Evolutionary conservation across 2,329 filamentous ascomycete species (phyloP), one percentile per base, ranked within the genome.

Genomic region (Xylariaceae sp.): DNA sequence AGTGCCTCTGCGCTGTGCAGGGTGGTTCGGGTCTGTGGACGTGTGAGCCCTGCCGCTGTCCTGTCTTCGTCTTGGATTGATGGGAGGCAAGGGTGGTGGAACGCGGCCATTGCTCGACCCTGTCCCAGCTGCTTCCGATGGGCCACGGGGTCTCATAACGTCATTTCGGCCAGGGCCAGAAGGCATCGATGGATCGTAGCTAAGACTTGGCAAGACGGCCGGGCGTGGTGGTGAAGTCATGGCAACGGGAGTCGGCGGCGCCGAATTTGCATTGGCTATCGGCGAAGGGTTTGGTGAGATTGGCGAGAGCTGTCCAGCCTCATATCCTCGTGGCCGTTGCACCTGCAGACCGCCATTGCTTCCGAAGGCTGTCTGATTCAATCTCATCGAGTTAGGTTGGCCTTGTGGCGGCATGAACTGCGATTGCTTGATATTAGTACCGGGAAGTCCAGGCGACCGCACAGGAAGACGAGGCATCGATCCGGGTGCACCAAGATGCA

Each of bases 71-170:
- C 77, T 72, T 27, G 80, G 80, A 59, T 83, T 83, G 61, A 83
- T 78, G 1, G 80, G 79, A 2, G 80, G 80, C 33, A 83, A 51
- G 2, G 80, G 80, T 2, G 80, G 79, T 2, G 68, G 64, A 2
- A 67, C 63, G 27, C 73, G 68, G n/a, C 68, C 67, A n/a, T 63
- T 68, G 55, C 63, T 66, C 35, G 65, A 65, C 5, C 66, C 67
- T n/a, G 66, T 63, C 33, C 62, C 62, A 52, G 55, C 49, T 35
- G 58, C 56, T 14, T 60, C 62, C n/a, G 65, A 61, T 27, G 59
- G 57, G 38, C 77, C 68, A 15, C 67, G 60, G 10, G 73, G 70
- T 56, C 68, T 75, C 60, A 67, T 67, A 1, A 64, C 59, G 18
- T 73, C 71, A 42, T 69, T 68, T 6, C 71, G 57, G 15, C 61